phyloP scores from a whole-genome alignment of 176 grass and related monocot genomes.

The Oryza australiensis region DNA sequence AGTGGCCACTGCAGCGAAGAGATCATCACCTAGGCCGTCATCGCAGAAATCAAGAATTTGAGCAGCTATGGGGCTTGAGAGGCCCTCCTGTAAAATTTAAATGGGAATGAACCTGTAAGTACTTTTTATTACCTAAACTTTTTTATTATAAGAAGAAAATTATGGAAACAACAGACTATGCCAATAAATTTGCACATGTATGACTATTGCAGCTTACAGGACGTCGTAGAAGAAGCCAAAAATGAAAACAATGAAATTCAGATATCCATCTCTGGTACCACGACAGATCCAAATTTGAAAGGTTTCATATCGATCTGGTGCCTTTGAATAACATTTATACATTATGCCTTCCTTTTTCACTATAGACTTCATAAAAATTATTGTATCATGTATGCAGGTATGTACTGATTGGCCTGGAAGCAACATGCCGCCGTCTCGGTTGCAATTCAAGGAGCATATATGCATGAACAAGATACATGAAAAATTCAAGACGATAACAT shows the following conservation, averaged over 20 bases:
- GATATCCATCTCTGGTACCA: constrained; percentile 14
- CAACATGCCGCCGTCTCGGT: not conserved
- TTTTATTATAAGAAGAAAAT: not conserved
- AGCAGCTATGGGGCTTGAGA: constrained; percentile 79
- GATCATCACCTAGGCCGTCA: constrained; percentile 52
- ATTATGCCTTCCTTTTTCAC: not conserved
- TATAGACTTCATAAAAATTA: not conserved
- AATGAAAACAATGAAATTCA: not conserved
- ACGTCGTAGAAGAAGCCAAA: not conserved
- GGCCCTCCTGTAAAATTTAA: constrained; percentile 65
- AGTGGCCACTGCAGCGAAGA: constrained; percentile 45
- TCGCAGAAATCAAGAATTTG: constrained; percentile 80
- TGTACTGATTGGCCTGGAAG: constrained; percentile 5
- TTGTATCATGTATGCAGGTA: constrained; percentile 27
- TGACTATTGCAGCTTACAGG: not conserved
- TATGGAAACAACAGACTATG: not conserved
- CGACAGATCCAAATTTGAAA: constrained; percentile 23
- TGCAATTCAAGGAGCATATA: constrained; percentile 25
- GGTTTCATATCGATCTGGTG: not conserved
- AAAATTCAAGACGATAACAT: not conserved
- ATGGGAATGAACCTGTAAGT: constrained; percentile 18
- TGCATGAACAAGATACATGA: constrained; percentile 13
- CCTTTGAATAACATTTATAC: constrained; percentile 13
- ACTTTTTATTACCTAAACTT: not conserved
- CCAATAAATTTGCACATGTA: not conserved